Evolutionary conservation across 305 asterid genomes (phyloP).

Genomic region (Fraxinus dipetala): DNA sequence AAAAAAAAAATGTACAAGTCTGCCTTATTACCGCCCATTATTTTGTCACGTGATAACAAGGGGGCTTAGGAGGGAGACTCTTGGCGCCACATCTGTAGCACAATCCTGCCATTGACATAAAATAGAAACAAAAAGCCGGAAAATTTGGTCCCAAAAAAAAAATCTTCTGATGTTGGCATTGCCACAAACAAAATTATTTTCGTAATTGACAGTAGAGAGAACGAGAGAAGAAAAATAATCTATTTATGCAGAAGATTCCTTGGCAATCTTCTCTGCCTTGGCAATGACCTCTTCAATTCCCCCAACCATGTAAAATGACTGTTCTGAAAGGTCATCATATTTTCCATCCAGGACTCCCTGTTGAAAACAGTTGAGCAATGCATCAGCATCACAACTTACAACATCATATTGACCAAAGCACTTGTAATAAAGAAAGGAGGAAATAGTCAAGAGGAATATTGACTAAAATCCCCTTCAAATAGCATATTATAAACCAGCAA

Average conservation of each 20-base stretch:
- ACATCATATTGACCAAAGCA: not conserved
- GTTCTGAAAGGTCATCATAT: slow-evolving; percentile 89
- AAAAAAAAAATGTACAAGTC: not conserved
- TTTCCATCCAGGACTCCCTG: slow-evolving; percentile 95
- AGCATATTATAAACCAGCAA: not conserved
- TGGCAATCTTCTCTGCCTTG: slow-evolving; percentile 96
- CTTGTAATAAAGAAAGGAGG: not conserved
- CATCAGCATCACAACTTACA: slow-evolving; percentile 12
- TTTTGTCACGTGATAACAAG: not conserved
- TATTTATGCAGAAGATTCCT: slow-evolving; percentile 73
- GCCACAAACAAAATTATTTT: slow-evolving; percentile 59
- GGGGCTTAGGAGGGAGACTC: slow-evolving; percentile 16
- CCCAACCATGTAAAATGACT: slow-evolving; percentile 96
- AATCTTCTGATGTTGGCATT: slow-evolving; percentile 32
- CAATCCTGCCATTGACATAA: slow-evolving; percentile 34
- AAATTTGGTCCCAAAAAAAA: not conserved
- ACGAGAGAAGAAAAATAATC: not conserved
- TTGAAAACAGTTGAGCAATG: not conserved
- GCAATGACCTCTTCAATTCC: slow-evolving; percentile 95
- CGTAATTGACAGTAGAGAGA: slow-evolving; percentile 38
- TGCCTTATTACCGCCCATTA: not conserved
- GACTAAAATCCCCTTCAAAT: not conserved
- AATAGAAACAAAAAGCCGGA: slow-evolving; percentile 20
- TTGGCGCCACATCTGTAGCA: slow-evolving; percentile 38
- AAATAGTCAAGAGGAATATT: not conserved